phyloP scores from a whole-genome alignment of 192 early-diverging fungal genomes.

The Coemansia sp. region DNA sequence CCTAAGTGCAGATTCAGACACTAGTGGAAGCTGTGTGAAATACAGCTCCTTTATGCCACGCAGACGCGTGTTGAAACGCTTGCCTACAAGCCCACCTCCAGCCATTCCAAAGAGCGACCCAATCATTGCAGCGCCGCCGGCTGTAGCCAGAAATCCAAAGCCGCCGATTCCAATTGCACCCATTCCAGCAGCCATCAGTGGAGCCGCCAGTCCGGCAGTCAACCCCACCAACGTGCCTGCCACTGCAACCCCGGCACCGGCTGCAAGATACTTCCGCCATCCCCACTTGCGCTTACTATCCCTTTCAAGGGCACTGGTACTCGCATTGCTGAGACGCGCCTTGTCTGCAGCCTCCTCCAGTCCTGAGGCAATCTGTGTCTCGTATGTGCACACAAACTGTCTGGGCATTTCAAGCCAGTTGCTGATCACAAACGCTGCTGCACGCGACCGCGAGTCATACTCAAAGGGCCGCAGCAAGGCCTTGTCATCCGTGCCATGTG shows the following conservation, averaged over 20 bases:
- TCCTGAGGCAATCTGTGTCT: conserved; percentile 25
- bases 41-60: conserved; percentile 50
- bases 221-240: conserved; percentile 56
- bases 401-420: conserved; percentile 45
- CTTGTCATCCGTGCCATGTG: not conserved
- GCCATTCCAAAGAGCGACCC: conserved; percentile 56
- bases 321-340: conserved; percentile 43
- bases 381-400: conserved; percentile 43
- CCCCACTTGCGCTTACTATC: conserved; percentile 41
- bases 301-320: conserved; percentile 25
- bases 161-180: conserved; percentile 53
- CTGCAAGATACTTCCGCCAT: conserved; percentile 47
- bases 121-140: conserved; percentile 53
- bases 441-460: conserved; percentile 57
- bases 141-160: conserved; percentile 49
- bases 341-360: conserved; percentile 34
- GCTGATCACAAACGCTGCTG: conserved; percentile 42
- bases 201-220: conserved; percentile 58
- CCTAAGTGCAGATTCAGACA: not conserved
- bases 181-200: conserved; percentile 58
- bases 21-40: conserved; percentile 34
- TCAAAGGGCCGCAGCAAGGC: conserved; percentile 27
- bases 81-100: conserved; percentile 55
- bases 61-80: conserved; percentile 46
- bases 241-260: conserved; percentile 50